Evolutionary conservation across 305 asterid genomes (phyloP), one percentile per base, ranked within the genome.

Genomic region (Coffea humblotiana): DNA sequence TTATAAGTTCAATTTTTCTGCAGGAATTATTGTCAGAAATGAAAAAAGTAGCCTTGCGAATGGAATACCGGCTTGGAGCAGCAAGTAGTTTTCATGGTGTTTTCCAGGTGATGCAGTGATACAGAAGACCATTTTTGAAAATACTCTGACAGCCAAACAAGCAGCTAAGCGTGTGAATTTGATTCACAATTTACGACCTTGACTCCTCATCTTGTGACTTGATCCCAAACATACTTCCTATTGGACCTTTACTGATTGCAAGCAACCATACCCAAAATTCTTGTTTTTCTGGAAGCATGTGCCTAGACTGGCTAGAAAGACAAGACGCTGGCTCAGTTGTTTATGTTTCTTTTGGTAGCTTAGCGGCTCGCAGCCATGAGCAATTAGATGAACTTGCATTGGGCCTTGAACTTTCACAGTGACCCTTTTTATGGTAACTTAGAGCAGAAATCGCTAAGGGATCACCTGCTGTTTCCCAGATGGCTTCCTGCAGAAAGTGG

Each of bases 321-420:
- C 85, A 89, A 72, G 79, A 82, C 3, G 19, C 65, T 9, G 77
- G 75, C 29, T 85, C 94, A 0, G 91, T 90, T 25, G 71, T 89
- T 12, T 90, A 89, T 35, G 88, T 90, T 69, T 82, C 92, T 19
- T 90, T 89, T 43, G 91, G 94, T 35, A 90, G 92, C 83, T 6
- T 82, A 3, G 82, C 89, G 0, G 79, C 73, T 43, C 67, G 84
- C 74, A 82, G 85, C 52, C 88, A 84, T 58, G 61, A 80, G 12
- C 91, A 90, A 49, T 37, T 88, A 0, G 75, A 83, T 32, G 94
- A 90, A 47, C 80, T 90, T 35, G 94, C 90, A 2, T 63, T 79
- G 12, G 92, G 89, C 40, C 92, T 90, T 32, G 89, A 90, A 83
- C 81, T 76, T 0, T 86, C 89, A 0, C 79, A 81, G 18, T 68